These are phyloP conservation scores for Allomyces arbusculus DNA, from an alignment of 192 early-diverging fungal species.

Conservation along the genomic window DNA sequence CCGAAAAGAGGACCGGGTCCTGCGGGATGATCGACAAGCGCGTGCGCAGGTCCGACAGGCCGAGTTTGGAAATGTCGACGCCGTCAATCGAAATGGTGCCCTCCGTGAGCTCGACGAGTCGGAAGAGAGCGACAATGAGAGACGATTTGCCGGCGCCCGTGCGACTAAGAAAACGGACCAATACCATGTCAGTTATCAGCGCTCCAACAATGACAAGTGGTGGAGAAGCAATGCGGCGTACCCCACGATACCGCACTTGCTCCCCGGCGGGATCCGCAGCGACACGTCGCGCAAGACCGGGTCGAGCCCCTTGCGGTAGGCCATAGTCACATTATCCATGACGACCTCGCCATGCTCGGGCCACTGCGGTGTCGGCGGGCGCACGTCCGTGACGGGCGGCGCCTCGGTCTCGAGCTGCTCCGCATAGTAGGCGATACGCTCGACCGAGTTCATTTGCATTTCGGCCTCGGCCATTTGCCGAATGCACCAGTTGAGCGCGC, in stretches of 20 bases:
- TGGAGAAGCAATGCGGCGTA: too few species aligned
- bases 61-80: constrained; percentile 38
- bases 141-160: constrained; percentile 68
- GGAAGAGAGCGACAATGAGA: constrained; percentile 44
- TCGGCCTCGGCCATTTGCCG: constrained; percentile 54
- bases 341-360: constrained; percentile 24
- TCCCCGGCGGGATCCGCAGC: constrained; percentile 7
- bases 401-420: constrained; percentile 20
- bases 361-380: constrained; percentile 14
- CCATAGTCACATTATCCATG: constrained; percentile 25
- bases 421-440: constrained; percentile 25
- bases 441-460: constrained; percentile 37
- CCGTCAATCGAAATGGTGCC: constrained; percentile 59
- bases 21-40: constrained; percentile 18
- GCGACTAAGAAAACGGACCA: constrained; percentile 13
- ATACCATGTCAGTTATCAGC: too few species aligned
- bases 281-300: constrained; percentile 19
- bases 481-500: constrained; percentile 58
- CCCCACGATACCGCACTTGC: constrained; percentile 11
- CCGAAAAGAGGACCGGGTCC: constrained; percentile 21
- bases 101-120: constrained; percentile 31
- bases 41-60: constrained; percentile 25
- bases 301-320: constrained; percentile 24
- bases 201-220: too few species aligned
- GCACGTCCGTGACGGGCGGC: neutral